These are phyloP conservation scores for Lactarius vividus DNA, from an alignment of 768 basidiomycete species.

Conservation along the genomic window DNA sequence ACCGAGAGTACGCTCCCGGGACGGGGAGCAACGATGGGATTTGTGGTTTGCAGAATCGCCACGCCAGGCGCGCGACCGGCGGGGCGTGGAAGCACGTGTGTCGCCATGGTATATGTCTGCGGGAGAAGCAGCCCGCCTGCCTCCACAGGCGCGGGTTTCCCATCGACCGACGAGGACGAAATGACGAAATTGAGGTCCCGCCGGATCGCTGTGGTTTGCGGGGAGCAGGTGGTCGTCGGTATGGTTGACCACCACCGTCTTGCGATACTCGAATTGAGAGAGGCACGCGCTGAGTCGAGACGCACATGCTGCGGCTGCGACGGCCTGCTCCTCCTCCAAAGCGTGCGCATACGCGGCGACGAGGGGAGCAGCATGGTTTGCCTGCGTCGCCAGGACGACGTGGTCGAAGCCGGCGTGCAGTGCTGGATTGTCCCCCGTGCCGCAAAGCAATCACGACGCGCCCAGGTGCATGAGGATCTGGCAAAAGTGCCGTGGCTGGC, in stretches of 20 bases:
- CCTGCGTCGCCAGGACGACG: conserved; percentile 73
- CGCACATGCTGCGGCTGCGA: conserved; percentile 31
- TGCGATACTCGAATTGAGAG: conserved; percentile 50
- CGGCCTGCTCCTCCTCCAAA: conserved; percentile 32
- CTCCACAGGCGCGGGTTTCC: not conserved
- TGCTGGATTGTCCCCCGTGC: conserved; percentile 28
- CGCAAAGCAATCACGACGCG: conserved; percentile 43
- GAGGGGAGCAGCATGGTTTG: conserved; percentile 56
- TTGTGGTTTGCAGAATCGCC: conserved; percentile 67
- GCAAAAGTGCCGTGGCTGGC: conserved; percentile 45
- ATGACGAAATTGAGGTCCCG: conserved; percentile 66
- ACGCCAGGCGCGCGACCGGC: conserved; percentile 36
- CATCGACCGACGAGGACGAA: conserved; percentile 9
- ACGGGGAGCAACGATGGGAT: conserved; percentile 57
- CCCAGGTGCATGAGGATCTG: conserved; percentile 38
- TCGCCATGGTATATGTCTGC: conserved; percentile 63
- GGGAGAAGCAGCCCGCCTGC: conserved; percentile 36
- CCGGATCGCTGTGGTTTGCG: conserved; percentile 43
- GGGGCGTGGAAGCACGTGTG: conserved; percentile 53
- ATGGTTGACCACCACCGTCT: conserved; percentile 67
- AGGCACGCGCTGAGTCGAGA: conserved; percentile 49
- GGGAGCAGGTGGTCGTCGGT: conserved; percentile 61
- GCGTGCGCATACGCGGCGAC: conserved; percentile 46
- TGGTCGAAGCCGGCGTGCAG: conserved; percentile 55
- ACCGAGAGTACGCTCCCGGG: conserved; percentile 51